Percentiles rank a stretch among this genome's conserved stretches.
These are phyloP conservation scores for Kodamaea suecica DNA, from an alignment of 1,139 yeast species.

Conservation along the genomic window DNA sequence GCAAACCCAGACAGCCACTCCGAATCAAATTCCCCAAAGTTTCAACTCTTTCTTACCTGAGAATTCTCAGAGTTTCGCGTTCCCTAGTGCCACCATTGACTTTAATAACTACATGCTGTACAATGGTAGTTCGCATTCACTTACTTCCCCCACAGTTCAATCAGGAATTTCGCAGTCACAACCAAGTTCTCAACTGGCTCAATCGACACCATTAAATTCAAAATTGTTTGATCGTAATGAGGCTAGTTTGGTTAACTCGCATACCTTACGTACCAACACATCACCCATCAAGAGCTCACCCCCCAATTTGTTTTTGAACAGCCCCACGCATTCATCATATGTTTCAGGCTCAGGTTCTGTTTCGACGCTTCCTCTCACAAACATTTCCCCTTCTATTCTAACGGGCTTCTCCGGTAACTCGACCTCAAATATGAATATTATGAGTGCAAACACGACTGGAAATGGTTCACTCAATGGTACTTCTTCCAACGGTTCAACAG, in stretches of 20 bases:
- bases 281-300: slow-evolving; percentile 10
- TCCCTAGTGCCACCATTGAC: slow-evolving; percentile 8
- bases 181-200: slow-evolving; percentile 7
- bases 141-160: slow-evolving; percentile 19
- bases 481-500: slow-evolving; percentile 5
- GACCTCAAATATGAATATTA: slow-evolving; percentile 2
- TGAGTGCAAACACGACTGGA: slow-evolving; percentile 10
- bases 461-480: slow-evolving; percentile 1
- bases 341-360: not conserved
- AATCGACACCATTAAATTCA: slow-evolving; percentile 15
- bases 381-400: slow-evolving; percentile 8
- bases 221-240: slow-evolving; percentile 20
- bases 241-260: slow-evolving; percentile 17
- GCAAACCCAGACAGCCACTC: slow-evolving; percentile 1
- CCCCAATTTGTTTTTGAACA: not conserved
- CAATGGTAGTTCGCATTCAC: slow-evolving; percentile 23
- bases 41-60: slow-evolving; percentile 1
- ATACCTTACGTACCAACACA: slow-evolving; percentile 16
- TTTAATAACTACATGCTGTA: slow-evolving; percentile 18
- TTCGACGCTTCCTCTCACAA: slow-evolving; percentile 4
- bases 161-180: slow-evolving; percentile 1
- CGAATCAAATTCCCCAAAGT: not conserved
- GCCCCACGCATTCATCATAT: not conserved
- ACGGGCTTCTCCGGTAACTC: slow-evolving; percentile 3
- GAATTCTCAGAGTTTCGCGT: not conserved